Evolutionary conservation across 225 moss, liverwort and hornwort species (phyloP).

Genomic region (Pleurozium schreberi): DNA sequence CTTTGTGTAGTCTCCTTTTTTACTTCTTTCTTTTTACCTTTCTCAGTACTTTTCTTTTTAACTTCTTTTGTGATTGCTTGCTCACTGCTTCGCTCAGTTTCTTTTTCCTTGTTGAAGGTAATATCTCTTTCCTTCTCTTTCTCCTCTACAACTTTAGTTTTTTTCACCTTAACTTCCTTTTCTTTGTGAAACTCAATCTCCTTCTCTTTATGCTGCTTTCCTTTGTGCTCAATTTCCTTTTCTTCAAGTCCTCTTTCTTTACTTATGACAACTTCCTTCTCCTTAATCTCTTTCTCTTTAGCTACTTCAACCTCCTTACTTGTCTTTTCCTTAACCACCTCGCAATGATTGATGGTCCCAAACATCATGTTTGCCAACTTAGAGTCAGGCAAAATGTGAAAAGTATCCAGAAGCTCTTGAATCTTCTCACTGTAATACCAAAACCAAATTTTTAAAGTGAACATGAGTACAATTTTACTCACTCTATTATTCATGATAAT

Average conservation of each 20-base stretch:
- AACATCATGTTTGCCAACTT: constrained; percentile 17
- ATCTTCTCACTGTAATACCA: not conserved
- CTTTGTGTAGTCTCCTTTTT: not conserved
- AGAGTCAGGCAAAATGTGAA: not conserved
- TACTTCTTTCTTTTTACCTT: not conserved
- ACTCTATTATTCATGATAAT: too few relatives aligned
- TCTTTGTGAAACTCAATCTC: not conserved
- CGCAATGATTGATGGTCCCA: not conserved
- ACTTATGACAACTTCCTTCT: not conserved
- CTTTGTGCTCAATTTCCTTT: not conserved
- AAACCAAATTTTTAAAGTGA: not conserved
- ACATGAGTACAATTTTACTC: not conserved
- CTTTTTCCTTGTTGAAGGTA: not conserved
- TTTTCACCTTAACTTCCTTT: not conserved
- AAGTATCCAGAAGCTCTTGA: not conserved
- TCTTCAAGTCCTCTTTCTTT: not conserved
- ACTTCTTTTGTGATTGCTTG: not conserved
- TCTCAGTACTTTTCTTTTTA: not conserved
- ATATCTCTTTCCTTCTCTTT: not conserved
- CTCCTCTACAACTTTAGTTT: not conserved
- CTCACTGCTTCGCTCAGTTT: not conserved
- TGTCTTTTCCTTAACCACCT: not conserved
- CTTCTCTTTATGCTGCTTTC: not conserved
- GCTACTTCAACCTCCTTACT: not conserved
- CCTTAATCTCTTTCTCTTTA: not conserved